Conservation (phyloP, 179 eudicot genomes). For the Corrigiola litoralis region DNA sequence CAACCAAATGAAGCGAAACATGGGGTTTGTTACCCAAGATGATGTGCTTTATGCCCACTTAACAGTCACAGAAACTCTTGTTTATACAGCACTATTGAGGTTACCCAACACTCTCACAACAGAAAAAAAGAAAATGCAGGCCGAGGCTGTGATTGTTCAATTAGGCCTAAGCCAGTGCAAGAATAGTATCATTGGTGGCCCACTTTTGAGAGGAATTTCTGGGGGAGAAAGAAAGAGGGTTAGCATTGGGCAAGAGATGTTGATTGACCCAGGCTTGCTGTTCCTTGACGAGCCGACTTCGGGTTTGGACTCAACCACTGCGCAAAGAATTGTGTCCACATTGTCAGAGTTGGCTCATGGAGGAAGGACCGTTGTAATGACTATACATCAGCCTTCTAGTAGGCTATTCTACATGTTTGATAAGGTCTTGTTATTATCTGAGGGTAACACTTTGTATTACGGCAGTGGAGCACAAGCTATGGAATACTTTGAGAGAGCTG, state of each 20-base stretch:
- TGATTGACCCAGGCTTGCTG: constrained; percentile 70
- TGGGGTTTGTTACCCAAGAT: constrained; percentile 82
- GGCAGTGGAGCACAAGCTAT: constrained; percentile 55
- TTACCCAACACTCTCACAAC: constrained; percentile 48
- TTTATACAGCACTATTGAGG: constrained; percentile 62
- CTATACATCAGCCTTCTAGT: constrained; percentile 89
- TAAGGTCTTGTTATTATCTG: constrained; percentile 69
- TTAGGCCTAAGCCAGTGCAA: constrained; percentile 58
- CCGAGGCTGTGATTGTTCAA: constrained; percentile 43
- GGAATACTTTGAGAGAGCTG: constrained; percentile 57
- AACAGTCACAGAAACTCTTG: constrained; percentile 66
- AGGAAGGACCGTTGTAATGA: constrained; percentile 74
- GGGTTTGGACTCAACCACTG: constrained; percentile 83
- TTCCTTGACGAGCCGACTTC: constrained; percentile 86
- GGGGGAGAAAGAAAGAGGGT: constrained; percentile 88
- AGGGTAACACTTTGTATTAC: constrained; percentile 64
- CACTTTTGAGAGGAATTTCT: constrained; percentile 55
- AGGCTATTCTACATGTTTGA: constrained; percentile 78
- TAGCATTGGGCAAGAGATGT: constrained; percentile 83
- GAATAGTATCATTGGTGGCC: constrained; percentile 58
- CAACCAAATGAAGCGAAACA: constrained; percentile 47
- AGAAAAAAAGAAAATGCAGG: constrained; percentile 42
- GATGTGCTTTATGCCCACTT: constrained; percentile 66
- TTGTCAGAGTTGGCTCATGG: constrained; percentile 51
- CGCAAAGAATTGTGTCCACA: constrained; percentile 62